Conservation (phyloP, 257 asterid genomes). For the Nemophila menziesii region DNA sequence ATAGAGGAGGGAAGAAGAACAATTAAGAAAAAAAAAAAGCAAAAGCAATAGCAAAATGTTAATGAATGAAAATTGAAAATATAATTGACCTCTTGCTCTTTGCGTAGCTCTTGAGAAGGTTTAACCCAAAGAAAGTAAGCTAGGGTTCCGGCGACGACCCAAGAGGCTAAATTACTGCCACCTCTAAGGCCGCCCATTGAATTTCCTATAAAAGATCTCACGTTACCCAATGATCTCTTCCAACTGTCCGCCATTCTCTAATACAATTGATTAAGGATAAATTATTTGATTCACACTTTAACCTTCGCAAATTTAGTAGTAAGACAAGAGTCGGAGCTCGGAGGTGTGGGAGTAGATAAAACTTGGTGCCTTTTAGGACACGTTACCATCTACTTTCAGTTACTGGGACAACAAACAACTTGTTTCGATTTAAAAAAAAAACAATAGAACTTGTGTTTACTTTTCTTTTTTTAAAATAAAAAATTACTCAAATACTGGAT, state of each 20-base stretch:
- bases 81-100: slow-evolving; percentile 52
- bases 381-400: no score
- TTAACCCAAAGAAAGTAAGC: slow-evolving; percentile 90
- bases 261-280: no score
- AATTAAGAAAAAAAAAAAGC: no score
- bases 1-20: slow-evolving; percentile 1
- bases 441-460: no score
- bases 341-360: neutral
- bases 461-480: no score
- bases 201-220: slow-evolving; percentile 63
- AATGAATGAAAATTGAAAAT: no score
- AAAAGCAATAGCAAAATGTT: neutral
- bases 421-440: no score
- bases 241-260: slow-evolving; percentile 39
- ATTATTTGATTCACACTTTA: neutral
- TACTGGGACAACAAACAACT: no score
- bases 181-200: slow-evolving; percentile 88
- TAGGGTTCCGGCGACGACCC: slow-evolving; percentile 95
- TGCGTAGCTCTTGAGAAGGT: slow-evolving; percentile 76
- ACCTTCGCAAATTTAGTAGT: neutral
- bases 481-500: no score
- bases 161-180: slow-evolving; percentile 68
- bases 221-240: slow-evolving; percentile 52
- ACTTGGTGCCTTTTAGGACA: neutral
- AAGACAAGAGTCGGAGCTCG: neutral